Base-by-base conservation (phyloP, 768 basidiomycete species). In the Botryobasidium botryosum region DNA sequence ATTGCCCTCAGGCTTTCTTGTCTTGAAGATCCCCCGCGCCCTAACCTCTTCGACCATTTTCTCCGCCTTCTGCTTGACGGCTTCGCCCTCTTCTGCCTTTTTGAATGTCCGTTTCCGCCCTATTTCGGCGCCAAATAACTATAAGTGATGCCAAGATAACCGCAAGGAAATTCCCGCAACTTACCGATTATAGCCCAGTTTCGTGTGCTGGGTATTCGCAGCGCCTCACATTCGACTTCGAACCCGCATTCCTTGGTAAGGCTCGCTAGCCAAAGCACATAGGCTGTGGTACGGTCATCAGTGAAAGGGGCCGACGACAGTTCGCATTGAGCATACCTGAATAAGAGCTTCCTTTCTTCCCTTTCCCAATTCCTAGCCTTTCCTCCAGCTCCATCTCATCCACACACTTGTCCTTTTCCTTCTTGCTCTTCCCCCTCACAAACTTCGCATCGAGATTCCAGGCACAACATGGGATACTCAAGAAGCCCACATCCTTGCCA, bases 141-240 rank as follows among this genome's bases (percentile, higher is more conserved):
- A 45, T 28, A 43, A 38, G 36, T n/a, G n/a, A n/a, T n/a, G n/a
- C 18, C 36, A 44, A 45, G 28, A 15, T 25, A 42, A 40, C 8
- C 7, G 29, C 5, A 47, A 50, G 33, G 18, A 33, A 8, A 12
- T 23, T 18, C 27, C 13, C 13, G 12, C 28, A 6, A 67, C 75
- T 18, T 44, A 88, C 91, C 90, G 25, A 92, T 61, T 41, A 94
- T 70, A 0, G 80, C 84, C 87, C 90, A 94, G 56, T 88, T 88
- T 47, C 87, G 71, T 32, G 92, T 94, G 58, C 83, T 87, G 1
- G 91, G 91, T 10, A 97, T 91, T 48, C 92, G 67, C 52, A 97
- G 59, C 21, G 66, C 72, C 60, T 97, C 92, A 44, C 75, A 75
- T 59, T 94, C 91, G 10, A 88, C 68, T 48, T 72, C 66, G 83